A percentile compares a stretch with the other conserved stretches of the same genome.
Evolutionary conservation across 2,329 filamentous ascomycete genomes (phyloP).

Genomic region (Trichoderma sp.): DNA sequence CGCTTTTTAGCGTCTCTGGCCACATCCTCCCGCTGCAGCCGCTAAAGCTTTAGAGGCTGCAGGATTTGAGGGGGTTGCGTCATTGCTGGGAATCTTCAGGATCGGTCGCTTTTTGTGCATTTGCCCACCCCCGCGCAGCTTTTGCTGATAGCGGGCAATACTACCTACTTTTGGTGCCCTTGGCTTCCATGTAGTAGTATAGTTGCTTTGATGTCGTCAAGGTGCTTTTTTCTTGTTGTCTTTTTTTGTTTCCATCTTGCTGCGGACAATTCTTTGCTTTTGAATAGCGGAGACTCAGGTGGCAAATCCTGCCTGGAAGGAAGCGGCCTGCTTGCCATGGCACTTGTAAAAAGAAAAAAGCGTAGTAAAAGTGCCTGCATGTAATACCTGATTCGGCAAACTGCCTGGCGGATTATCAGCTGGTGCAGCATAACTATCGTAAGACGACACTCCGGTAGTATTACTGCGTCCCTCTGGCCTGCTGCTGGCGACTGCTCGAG

Average conservation of each 20-base stretch:
- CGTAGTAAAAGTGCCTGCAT: background rate
- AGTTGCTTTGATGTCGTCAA: background rate
- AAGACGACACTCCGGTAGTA: background rate
- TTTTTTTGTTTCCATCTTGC: background rate
- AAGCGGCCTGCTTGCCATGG: too few relatives aligned
- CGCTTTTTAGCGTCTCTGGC: constrained; percentile 14
- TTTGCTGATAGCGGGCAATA: background rate
- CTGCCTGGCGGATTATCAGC: background rate
- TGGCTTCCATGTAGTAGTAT: background rate
- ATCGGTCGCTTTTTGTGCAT: background rate
- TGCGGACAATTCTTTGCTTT: constrained; percentile 7
- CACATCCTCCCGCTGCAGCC: constrained; percentile 19
- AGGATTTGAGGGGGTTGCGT: constrained; percentile 14
- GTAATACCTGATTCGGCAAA: background rate
- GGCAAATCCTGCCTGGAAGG: background rate
- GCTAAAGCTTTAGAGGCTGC: constrained; percentile 10
- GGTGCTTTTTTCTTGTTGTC: background rate
- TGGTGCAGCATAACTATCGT: background rate
- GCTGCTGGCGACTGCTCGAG: background rate
- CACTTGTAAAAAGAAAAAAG: background rate
- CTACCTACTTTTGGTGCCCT: background rate
- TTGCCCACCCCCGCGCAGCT: background rate
- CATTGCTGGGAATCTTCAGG: constrained; percentile 6
- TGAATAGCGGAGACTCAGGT: background rate
- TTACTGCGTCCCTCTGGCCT: background rate